Percentiles rank a stretch among this genome's conserved stretches.
Evolutionary conservation across 2,329 filamentous ascomycete species (phyloP).

Genomic region (Tolypocladium capitatum): DNA sequence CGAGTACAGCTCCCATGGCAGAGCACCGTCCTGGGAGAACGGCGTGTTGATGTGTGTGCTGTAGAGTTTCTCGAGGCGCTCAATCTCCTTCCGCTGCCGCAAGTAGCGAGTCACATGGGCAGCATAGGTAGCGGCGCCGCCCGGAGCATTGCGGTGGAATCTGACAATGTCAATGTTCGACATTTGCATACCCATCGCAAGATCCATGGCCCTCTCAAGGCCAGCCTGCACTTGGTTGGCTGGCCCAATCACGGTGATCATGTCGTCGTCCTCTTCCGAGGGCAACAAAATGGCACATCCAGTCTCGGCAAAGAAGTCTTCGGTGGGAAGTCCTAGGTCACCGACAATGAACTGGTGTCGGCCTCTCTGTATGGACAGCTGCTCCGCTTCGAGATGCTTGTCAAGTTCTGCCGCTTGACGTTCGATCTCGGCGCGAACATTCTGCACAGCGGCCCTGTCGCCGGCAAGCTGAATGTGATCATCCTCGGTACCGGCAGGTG

Average conservation of each 20-base stretch:
- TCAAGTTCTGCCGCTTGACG: conserved; percentile 63
- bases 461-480: conserved; percentile 76
- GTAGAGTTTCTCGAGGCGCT: conserved; percentile 67
- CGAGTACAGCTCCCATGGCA: conserved; percentile 81
- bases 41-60: conserved; percentile 81
- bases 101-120: conserved; percentile 81
- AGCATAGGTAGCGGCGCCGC: conserved; percentile 65
- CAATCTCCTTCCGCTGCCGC: conserved; percentile 66
- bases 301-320: conserved; percentile 82
- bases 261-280: conserved; percentile 63
- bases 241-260: conserved; percentile 74
- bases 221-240: conserved; percentile 59
- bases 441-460: conserved; percentile 70
- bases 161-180: conserved; percentile 70
- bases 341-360: conserved; percentile 94
- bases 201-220: conserved; percentile 72
- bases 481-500: conserved; percentile 51
- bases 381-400: conserved; percentile 61
- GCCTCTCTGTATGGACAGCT: conserved; percentile 70
- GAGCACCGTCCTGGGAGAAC: conserved; percentile 51
- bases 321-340: conserved; percentile 61
- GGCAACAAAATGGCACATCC: conserved; percentile 82
- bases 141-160: conserved; percentile 61
- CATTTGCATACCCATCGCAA: conserved; percentile 78
- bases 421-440: conserved; percentile 70